These are phyloP conservation scores for Camelina sativa DNA, from an alignment of 345 rosid species.

Conservation along the genomic window DNA sequence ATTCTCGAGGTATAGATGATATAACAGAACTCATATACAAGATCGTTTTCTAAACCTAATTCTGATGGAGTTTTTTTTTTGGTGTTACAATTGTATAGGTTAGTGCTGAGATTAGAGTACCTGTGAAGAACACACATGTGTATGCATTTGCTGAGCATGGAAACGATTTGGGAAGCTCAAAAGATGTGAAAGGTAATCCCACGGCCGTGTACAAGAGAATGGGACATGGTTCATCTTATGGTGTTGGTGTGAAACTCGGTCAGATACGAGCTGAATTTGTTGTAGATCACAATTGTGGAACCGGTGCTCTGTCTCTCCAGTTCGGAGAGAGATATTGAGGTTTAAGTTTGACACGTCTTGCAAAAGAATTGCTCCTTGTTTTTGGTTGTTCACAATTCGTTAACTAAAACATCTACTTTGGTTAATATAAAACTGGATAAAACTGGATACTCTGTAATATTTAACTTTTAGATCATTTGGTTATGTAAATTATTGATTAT, in stretches of 20 bases:
- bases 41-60: not conserved
- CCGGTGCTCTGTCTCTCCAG: constrained; percentile 77
- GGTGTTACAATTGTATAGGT: constrained; percentile 12
- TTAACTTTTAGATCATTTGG: not conserved
- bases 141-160: constrained; percentile 96
- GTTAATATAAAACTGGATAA: not conserved
- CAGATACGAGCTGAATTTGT: constrained; percentile 90
- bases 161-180: constrained; percentile 86
- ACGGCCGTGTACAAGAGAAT: constrained; percentile 81
- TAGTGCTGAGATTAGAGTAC: constrained; percentile 88
- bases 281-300: constrained; percentile 88
- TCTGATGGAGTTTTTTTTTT: not conserved
- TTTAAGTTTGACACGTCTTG: not conserved
- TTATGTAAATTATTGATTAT: not conserved
- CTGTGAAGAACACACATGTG: constrained; percentile 76
- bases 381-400: too few relatives aligned
- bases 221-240: constrained; percentile 95
- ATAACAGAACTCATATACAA: not conserved
- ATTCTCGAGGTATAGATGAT: constrained; percentile 65
- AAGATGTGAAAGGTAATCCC: constrained; percentile 98
- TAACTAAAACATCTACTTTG: not conserved
- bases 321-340: constrained; percentile 88
- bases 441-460: not conserved
- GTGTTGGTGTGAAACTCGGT: constrained; percentile 84
- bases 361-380: not conserved